Base-by-base conservation (phyloP, 2,329 filamentous ascomycete genomes). In the Penicillium concentricum region DNA sequence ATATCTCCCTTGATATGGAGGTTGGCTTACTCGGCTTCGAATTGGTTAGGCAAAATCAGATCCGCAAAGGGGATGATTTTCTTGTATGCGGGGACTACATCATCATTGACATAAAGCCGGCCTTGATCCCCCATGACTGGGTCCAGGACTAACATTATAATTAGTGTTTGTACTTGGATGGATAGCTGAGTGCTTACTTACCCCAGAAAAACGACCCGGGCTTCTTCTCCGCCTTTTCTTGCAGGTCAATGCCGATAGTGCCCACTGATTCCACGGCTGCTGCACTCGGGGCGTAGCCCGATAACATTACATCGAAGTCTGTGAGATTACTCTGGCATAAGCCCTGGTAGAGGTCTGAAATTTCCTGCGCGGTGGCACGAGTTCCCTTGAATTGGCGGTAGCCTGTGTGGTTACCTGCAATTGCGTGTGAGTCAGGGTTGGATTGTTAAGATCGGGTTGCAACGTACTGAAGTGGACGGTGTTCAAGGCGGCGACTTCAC, bases 61-160 rank as follows among this genome's bases (percentile, higher is more conserved):
- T 99, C 94, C 2, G 94, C 93, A 67, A 93, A 83, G 35, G 82
- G 82, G 22, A 97, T 79, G 56, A 96, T 80, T 24, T 81, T 81
- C 76, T 91, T 93, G 75, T 97, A 99, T 15, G 90, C 92, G 0
- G 92, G 92, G 16, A 97, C 90, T 4, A 96, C 91, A 62, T 96
- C 91, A 66, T 93, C 87, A 6, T 88, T 90, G 8, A 99, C 93
- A 70, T 99, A 99, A 13, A 99, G 81, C 64, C 84, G 86, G 48
- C 92, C 94, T 68, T 97, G 92, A 72, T 99, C 94, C 30, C 94
- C 94, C 94, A 99, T 99, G 46, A 99, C 94, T 0, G 95, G 94
- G 73, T 99, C 94, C 26, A 99, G 82, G 3, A 96, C 91, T 86
- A 28, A 42, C 7, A 46, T 26, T 20, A 9, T 9, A 48, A 48